Evolutionary conservation across 78 protist species (phyloP).

Genomic region (Pigoraptor vietnamica): DNA sequence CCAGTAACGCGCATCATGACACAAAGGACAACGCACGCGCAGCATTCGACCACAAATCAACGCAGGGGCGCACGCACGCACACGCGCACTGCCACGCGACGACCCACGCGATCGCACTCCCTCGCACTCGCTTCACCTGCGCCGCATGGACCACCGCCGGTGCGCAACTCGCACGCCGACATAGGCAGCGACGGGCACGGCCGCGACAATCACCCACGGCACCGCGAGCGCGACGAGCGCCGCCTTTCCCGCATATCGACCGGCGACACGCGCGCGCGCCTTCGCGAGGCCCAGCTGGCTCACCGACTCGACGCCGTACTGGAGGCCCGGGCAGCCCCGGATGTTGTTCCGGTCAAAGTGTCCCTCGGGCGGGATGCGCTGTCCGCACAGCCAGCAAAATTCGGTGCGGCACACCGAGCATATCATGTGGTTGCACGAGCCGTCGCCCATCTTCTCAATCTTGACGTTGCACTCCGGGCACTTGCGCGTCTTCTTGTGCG

Average conservation of each 20-base stretch:
- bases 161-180: neutral
- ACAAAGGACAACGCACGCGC: too few relatives aligned
- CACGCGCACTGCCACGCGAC: neutral
- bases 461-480: slow-evolving; percentile 9
- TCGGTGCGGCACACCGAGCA: slow-evolving; percentile 24
- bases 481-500: slow-evolving; percentile 7
- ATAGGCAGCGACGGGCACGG: neutral
- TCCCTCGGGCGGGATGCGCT: slow-evolving; percentile 17
- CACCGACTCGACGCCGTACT: slow-evolving; percentile 7
- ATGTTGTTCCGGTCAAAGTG: slow-evolving; percentile 27
- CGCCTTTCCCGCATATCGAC: neutral
- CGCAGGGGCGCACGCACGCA: neutral
- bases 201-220: neutral
- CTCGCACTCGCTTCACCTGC: neutral
- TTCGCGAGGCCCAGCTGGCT: neutral
- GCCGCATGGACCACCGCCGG: neutral
- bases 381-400: slow-evolving; percentile 39
- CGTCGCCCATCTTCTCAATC: slow-evolving; percentile 15
- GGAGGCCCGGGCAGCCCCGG: slow-evolving; percentile 27
- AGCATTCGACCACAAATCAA: too few relatives aligned
- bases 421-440: slow-evolving; percentile 36
- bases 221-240: neutral
- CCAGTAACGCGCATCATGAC: too few relatives aligned
- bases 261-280: neutral
- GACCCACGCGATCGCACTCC: too few relatives aligned